These are phyloP conservation scores for Penicillium sp. DNA, from an alignment of 2,329 filamentous ascomycete species.

Conservation along the genomic window DNA sequence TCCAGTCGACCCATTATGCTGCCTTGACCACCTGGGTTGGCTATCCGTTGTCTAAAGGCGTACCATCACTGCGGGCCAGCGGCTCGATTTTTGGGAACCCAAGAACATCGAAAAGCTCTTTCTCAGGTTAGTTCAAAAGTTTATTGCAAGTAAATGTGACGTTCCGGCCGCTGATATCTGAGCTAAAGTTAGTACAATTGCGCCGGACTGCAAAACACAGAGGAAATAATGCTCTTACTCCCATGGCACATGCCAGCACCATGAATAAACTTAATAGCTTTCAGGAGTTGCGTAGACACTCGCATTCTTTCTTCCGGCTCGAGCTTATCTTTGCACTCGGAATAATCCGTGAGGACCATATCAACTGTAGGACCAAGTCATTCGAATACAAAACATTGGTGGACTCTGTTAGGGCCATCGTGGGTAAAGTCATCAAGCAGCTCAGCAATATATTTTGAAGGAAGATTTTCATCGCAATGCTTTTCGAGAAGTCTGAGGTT, in stretches of 20 bases:
- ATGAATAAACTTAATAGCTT: constrained; percentile 30
- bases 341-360: constrained; percentile 25
- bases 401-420: constrained; percentile 36
- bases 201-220: not conserved
- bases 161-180: too few species aligned
- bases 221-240: constrained; percentile 20
- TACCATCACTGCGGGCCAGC: constrained; percentile 21
- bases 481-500: constrained; percentile 15
- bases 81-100: constrained; percentile 18
- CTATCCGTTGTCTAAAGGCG: constrained; percentile 21
- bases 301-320: constrained; percentile 23
- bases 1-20: constrained; percentile 24
- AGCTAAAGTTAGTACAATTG: constrained; percentile 6
- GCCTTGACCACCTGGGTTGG: constrained; percentile 25
- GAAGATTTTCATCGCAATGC: constrained; percentile 9
- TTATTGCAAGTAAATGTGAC: constrained; percentile 12
- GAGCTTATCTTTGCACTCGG: constrained; percentile 20
- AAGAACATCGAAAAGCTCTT: constrained; percentile 18
- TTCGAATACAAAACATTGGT: constrained; percentile 37
- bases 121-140: constrained; percentile 12
- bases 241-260: constrained; percentile 30
- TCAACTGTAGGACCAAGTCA: constrained; percentile 33
- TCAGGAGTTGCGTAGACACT: constrained; percentile 30
- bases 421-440: constrained; percentile 33
- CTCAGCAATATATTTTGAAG: constrained; percentile 26